These are phyloP conservation scores for Claviceps digitariae DNA, from an alignment of 2,329 filamentous ascomycete genomes.

Conservation along the genomic window DNA sequence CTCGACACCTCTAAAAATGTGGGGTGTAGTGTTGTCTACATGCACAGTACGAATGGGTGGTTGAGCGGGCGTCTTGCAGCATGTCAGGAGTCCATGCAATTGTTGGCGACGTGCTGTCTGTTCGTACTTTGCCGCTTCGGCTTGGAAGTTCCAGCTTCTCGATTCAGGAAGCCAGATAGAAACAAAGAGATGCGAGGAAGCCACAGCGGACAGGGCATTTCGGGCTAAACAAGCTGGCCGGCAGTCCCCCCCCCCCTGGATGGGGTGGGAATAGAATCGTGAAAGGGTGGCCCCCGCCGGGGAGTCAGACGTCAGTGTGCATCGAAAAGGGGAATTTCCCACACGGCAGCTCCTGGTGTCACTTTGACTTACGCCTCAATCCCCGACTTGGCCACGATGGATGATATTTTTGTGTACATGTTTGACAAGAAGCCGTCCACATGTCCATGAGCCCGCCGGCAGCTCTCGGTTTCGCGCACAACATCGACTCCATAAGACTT, in stretches of 20 bases:
- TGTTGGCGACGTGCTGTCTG: not conserved
- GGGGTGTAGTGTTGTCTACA: not conserved
- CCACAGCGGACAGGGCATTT: conserved; percentile 6
- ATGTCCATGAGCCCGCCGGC: not conserved
- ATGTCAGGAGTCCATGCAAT: not conserved
- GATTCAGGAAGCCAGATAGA: conserved; percentile 17
- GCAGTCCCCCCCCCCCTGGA: not conserved
- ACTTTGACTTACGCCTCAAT: conserved; percentile 4
- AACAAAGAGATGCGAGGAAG: conserved; percentile 17
- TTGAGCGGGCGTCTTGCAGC: not conserved
- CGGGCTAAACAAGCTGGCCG: not conserved
- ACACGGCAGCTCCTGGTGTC: conserved; percentile 2
- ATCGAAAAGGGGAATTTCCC: conserved; percentile 1
- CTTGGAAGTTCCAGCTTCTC: conserved; percentile 8
- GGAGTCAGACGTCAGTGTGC: not conserved
- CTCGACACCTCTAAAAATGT: not conserved
- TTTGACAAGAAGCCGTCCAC: not conserved
- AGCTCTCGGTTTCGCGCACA: not conserved
- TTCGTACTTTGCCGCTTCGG: not conserved
- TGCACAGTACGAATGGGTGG: not conserved
- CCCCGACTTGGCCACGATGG: conserved; percentile 2
- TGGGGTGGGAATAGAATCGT: not conserved
- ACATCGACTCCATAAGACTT: not conserved
- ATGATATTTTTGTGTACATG: not conserved
- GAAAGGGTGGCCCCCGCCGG: not conserved